Base-by-base conservation (phyloP, 139 green algal species). In the Coelastrella sp. region DNA sequence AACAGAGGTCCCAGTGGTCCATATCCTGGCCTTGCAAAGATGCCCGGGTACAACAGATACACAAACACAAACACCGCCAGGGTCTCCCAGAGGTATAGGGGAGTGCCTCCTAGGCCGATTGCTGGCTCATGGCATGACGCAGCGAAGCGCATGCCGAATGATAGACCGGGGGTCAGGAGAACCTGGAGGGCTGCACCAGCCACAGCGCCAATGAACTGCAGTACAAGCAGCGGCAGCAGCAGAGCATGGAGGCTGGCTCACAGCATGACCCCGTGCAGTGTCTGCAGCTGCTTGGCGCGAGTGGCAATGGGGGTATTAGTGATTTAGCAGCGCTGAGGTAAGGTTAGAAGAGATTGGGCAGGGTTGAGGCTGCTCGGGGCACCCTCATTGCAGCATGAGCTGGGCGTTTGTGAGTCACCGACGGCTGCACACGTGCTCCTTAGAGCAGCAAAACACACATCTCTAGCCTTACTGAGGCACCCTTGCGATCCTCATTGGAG, bases 1-100 rank as follows among this genome's bases (percentile, higher is more conserved):
- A 90, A 79, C 54, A 95, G 82, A 4, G 93, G 92, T 0, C 85
- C 83, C 14, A 86, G 81, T n/a, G 84, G 56, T 73, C 93, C 93
- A 60, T 94, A 90, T 16, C 93, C 92, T 61, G 93, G 93, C 0
- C 76, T 76, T n/a, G 92, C 85, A 60, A 94, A 93, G 5, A 95
- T 61, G 0, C 87, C 83, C 5, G 84, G 23, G 83, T 94, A 95
- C 78, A 91, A 73, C 6, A 94, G 85, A 81, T 80, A 88, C 65
- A 93, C 54, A 75, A 93, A 94, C 66, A 94, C 75, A 83, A 93
- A 93, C 22, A 78, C 83, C 8, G 92, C 77, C 5, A 93, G 20
- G 4, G 88, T 82, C 86, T 95, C 92, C 92, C 92, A 95, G 73
- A 86, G 78, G 68, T 74, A 92, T 79, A 92, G 66, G 7, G 77